These are phyloP conservation scores for Lactarius psammicola DNA, from an alignment of 768 basidiomycete genomes.

Conservation along the genomic window DNA sequence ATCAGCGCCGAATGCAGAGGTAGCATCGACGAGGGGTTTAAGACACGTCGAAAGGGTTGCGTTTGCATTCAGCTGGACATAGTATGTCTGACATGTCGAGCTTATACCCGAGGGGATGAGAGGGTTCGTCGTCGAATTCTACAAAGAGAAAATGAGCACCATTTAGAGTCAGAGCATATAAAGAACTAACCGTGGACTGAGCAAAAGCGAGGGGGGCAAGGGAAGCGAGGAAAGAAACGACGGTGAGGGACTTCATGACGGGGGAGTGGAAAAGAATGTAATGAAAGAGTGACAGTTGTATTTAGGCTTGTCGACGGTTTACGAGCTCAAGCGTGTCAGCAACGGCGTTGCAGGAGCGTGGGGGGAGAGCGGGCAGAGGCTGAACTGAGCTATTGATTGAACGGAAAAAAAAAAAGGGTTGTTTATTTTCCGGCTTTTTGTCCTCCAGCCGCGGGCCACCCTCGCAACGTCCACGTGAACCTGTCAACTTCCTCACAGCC, in stretches of 20 bases:
- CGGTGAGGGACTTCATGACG: slow-evolving; percentile 53
- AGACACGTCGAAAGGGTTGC: slow-evolving; percentile 59
- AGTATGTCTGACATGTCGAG: slow-evolving; percentile 52
- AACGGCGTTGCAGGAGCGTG: slow-evolving; percentile 1
- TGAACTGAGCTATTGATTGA: background rate
- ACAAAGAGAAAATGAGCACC: slow-evolving; percentile 24
- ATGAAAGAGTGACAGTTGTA: slow-evolving; percentile 20
- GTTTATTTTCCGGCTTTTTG: background rate
- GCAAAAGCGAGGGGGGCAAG: slow-evolving; percentile 47
- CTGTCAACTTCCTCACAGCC: background rate
- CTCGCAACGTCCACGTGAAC: background rate
- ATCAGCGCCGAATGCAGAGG: slow-evolving; percentile 52
- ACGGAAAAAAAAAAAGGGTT: background rate
- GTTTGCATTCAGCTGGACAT: slow-evolving; percentile 63
- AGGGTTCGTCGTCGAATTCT: slow-evolving; percentile 38
- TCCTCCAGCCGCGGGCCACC: background rate
- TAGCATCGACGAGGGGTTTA: slow-evolving; percentile 55
- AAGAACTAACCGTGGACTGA: slow-evolving; percentile 35
- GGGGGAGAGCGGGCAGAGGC: background rate
- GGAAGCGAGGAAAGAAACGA: slow-evolving; percentile 51
- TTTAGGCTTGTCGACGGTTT: background rate
- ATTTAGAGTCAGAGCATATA: slow-evolving; percentile 31
- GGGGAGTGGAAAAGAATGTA: slow-evolving; percentile 27
- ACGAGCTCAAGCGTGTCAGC: slow-evolving; percentile 6
- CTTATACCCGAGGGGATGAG: slow-evolving; percentile 71